A percentile compares a stretch with the other conserved stretches of the same genome.
Evolutionary conservation across 2,329 filamentous ascomycete species (phyloP).

Genomic region (Tolypocladium inflatum): DNA sequence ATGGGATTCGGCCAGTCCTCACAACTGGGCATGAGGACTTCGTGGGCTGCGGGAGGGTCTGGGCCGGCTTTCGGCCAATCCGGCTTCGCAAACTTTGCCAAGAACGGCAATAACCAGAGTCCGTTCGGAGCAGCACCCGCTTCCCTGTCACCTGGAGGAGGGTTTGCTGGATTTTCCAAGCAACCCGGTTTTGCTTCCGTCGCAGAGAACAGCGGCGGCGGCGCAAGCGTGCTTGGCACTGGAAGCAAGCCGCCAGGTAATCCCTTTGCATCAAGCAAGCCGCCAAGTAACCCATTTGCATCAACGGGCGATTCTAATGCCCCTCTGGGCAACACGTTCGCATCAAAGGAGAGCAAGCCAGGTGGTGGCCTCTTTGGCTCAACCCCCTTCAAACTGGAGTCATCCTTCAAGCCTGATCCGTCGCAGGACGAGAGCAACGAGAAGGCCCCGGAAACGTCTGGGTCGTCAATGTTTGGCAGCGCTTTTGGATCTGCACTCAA

Average conservation of each 20-base stretch:
- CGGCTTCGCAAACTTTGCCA: constrained; percentile 33
- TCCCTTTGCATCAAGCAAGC: constrained; percentile 20
- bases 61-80: constrained; percentile 45
- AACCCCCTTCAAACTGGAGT: constrained; percentile 57
- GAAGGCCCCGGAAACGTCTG: constrained; percentile 30
- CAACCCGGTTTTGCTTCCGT: constrained; percentile 47
- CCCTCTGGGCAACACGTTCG: constrained; percentile 16
- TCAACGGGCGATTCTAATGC: constrained; percentile 3
- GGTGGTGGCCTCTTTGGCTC: constrained; percentile 32
- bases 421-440: constrained; percentile 49
- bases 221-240: constrained; percentile 26
- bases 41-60: constrained; percentile 35
- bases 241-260: constrained; percentile 25
- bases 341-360: constrained; percentile 17
- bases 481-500: constrained; percentile 51
- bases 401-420: constrained; percentile 57
- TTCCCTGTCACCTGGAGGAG: constrained; percentile 30
- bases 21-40: constrained; percentile 35
- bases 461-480: constrained; percentile 48
- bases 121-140: constrained; percentile 25
- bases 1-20: constrained; percentile 46
- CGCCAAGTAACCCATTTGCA: constrained; percentile 23
- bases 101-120: constrained; percentile 20
- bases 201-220: constrained; percentile 22
- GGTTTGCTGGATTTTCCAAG: constrained; percentile 45